These are phyloP conservation scores for Ganoderma leucocontextum DNA, from an alignment of 1,284 basidiomycete species.

Conservation along the genomic window DNA sequence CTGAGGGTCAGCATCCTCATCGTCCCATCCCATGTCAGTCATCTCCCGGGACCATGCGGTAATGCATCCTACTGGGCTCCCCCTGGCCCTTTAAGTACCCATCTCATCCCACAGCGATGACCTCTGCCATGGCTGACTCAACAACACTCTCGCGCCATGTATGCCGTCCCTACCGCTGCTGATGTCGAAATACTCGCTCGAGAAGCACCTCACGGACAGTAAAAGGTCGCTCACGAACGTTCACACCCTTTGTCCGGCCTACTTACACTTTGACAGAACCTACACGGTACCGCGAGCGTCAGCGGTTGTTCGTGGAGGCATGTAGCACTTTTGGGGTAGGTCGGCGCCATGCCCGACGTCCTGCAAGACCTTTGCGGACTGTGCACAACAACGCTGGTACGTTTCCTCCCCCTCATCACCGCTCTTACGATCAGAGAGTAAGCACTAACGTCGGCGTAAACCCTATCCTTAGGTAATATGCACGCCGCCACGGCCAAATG, in stretches of 20 bases:
- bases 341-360: not conserved
- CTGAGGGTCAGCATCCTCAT: too few relatives aligned
- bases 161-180: too few relatives aligned
- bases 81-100: too few relatives aligned
- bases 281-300: not conserved
- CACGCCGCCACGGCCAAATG: too few relatives aligned
- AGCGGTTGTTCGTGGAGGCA: not conserved
- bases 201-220: not conserved
- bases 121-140: too few relatives aligned
- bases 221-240: not conserved
- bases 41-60: too few relatives aligned
- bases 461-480: not conserved
- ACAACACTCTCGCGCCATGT: too few relatives aligned
- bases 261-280: too few relatives aligned
- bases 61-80: too few relatives aligned
- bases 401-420: not conserved
- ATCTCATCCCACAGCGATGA: too few relatives aligned
- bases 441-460: not conserved
- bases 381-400: not conserved
- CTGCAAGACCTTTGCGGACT: not conserved
- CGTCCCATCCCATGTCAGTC: too few relatives aligned
- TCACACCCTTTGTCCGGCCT: not conserved
- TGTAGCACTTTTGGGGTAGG: not conserved
- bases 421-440: not conserved
- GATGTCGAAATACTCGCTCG: too few relatives aligned